Percentiles rank a stretch among this genome's conserved stretches.
phyloP scores from a whole-genome alignment of 2,329 filamentous ascomycete genomes.

The Sporothrix globosa region DNA sequence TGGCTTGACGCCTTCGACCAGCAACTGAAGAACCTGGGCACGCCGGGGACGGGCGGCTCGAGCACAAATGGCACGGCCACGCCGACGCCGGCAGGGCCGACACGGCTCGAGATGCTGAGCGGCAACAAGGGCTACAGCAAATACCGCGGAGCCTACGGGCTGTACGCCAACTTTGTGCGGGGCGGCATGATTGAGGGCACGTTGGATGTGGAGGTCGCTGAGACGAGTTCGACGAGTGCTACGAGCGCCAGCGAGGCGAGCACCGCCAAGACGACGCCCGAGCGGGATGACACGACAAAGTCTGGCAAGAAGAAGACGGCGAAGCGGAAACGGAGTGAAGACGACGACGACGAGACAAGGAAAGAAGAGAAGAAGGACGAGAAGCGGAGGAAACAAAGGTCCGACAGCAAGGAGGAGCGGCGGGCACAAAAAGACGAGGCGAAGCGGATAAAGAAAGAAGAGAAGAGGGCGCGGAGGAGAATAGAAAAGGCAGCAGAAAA shows the following conservation, averaged over 20 bases:
- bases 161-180: constrained; percentile 84
- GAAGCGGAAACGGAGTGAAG: constrained; percentile 36
- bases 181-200: constrained; percentile 80
- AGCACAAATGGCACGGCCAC: not conserved
- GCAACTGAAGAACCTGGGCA: constrained; percentile 79
- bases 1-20: constrained; percentile 95
- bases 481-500: constrained; percentile 45
- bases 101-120: constrained; percentile 54
- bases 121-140: constrained; percentile 53
- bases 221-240: constrained; percentile 29
- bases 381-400: constrained; percentile 40
- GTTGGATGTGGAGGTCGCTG: constrained; percentile 43
- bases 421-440: constrained; percentile 4
- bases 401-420: constrained; percentile 42
- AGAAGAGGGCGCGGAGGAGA: constrained; percentile 45
- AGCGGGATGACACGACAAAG: constrained; percentile 38
- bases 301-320: constrained; percentile 11
- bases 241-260: constrained; percentile 29
- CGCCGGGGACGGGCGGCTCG: constrained; percentile 60
- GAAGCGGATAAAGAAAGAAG: constrained; percentile 44
- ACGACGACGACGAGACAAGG: constrained; percentile 30
- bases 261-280: constrained; percentile 41
- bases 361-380: constrained; percentile 42
- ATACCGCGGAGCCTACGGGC: constrained; percentile 63
- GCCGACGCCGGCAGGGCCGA: constrained; percentile 42